These are phyloP conservation scores for Pseudomonodictys pantanalensis DNA, from an alignment of 495 filamentous ascomycete genomes.

Conservation along the genomic window DNA sequence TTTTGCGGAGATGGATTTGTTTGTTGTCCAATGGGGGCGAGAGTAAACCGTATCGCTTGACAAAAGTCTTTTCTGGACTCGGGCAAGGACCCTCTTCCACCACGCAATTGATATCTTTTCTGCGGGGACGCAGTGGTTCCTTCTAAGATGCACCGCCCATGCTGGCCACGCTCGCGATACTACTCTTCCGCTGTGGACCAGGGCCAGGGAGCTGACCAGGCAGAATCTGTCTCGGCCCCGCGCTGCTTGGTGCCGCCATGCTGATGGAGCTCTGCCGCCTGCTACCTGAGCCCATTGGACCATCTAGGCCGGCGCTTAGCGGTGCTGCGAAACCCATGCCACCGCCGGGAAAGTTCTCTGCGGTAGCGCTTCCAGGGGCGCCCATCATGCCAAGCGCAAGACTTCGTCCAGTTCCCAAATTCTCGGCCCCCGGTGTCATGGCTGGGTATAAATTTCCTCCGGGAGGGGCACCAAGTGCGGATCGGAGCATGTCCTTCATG, in stretches of 20 bases:
- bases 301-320: slow-evolving; percentile 28
- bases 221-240: slow-evolving; percentile 28
- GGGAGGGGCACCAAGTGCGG: slow-evolving; percentile 54
- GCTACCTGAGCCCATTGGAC: slow-evolving; percentile 17
- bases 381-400: slow-evolving; percentile 26
- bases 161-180: slow-evolving; percentile 32
- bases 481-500: slow-evolving; percentile 82
- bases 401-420: slow-evolving; percentile 13
- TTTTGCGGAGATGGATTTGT: too few species aligned
- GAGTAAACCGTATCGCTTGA: too few species aligned
- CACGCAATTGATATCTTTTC: too few species aligned
- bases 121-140: too few species aligned
- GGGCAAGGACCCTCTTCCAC: too few species aligned
- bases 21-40: too few species aligned
- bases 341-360: slow-evolving; percentile 22
- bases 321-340: slow-evolving; percentile 25
- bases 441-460: slow-evolving; percentile 31
- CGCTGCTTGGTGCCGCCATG: background rate
- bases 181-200: slow-evolving; percentile 30
- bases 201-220: slow-evolving; percentile 31
- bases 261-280: slow-evolving; percentile 29
- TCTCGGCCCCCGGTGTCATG: background rate
- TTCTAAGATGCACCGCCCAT: slow-evolving; percentile 6
- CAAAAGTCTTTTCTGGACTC: too few species aligned
- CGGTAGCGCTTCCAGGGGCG: slow-evolving; percentile 25